These are phyloP conservation scores for Citeromyces hawaiiensis DNA, from an alignment of 1,139 yeast genomes.

Conservation along the genomic window DNA sequence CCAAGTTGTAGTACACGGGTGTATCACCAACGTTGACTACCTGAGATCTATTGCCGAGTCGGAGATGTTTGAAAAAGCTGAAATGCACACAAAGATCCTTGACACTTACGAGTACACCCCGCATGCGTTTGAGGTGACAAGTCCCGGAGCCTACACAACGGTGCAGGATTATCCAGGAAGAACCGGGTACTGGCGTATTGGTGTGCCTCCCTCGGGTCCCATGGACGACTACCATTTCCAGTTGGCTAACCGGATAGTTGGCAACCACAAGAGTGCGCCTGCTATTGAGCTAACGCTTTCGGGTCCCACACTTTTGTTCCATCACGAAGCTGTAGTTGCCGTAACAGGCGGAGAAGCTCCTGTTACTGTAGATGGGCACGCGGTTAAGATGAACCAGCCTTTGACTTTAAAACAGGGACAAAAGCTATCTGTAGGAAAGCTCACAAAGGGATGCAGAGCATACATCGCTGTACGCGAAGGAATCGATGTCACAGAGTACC, in stretches of 20 bases:
- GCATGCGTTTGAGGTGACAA: slow-evolving; percentile 66
- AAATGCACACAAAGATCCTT: slow-evolving; percentile 76
- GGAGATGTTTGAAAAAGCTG: slow-evolving; percentile 68
- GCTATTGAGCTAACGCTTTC: slow-evolving; percentile 80
- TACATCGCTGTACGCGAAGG: slow-evolving; percentile 89
- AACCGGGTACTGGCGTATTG: slow-evolving; percentile 76
- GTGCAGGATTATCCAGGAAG: slow-evolving; percentile 97
- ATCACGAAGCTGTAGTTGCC: slow-evolving; percentile 63
- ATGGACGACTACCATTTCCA: slow-evolving; percentile 91
- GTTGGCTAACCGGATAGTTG: slow-evolving; percentile 80
- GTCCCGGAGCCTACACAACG: slow-evolving; percentile 91
- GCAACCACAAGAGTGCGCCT: slow-evolving; percentile 70
- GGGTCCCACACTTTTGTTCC: slow-evolving; percentile 82
- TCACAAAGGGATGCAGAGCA: slow-evolving; percentile 73
- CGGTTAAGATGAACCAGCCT: slow-evolving; percentile 56
- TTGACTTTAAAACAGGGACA: slow-evolving; percentile 61
- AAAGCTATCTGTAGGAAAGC: slow-evolving; percentile 66
- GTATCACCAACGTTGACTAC: slow-evolving; percentile 82
- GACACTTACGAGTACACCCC: slow-evolving; percentile 76
- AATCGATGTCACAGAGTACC: slow-evolving; percentile 82
- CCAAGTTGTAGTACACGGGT: slow-evolving; percentile 81
- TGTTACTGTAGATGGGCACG: slow-evolving; percentile 49
- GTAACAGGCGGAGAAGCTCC: slow-evolving; percentile 75
- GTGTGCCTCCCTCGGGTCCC: slow-evolving; percentile 98
- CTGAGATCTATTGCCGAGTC: slow-evolving; percentile 77